Percentiles rank a stretch among this genome's conserved stretches.
Conservation (phyloP, 129 eudicot genomes). For the Mikania micrantha region DNA sequence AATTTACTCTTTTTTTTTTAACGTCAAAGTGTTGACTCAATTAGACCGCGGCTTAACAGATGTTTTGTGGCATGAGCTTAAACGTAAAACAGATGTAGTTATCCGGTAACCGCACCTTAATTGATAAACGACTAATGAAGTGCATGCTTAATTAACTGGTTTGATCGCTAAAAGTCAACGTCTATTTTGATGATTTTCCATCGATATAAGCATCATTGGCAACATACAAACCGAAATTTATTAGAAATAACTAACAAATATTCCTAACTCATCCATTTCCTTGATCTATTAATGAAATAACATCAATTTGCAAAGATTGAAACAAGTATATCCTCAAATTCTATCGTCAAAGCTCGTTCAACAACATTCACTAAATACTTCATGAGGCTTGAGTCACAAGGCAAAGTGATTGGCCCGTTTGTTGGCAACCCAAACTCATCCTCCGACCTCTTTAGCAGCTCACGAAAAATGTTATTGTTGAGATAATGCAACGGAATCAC, state of each 20-base stretch:
- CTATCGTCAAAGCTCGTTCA: slow-evolving; percentile 23
- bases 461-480: slow-evolving; percentile 31
- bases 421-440: slow-evolving; percentile 59
- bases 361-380: slow-evolving; percentile 21
- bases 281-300: slow-evolving; percentile 15
- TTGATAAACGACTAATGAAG: no score
- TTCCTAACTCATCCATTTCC: slow-evolving; percentile 1
- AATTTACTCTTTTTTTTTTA: no score
- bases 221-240: background rate
- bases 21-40: no score
- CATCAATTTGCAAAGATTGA: slow-evolving; percentile 27
- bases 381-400: slow-evolving; percentile 39
- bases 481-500: slow-evolving; percentile 43
- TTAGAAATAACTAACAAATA: slow-evolving; percentile 12
- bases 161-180: no score
- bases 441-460: slow-evolving; percentile 48
- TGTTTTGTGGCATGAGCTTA: no score
- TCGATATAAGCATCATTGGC: no score
- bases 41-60: no score
- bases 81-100: no score
- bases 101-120: no score
- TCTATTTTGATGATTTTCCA: no score
- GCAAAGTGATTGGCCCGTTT: slow-evolving; percentile 43
- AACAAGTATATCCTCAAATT: slow-evolving; percentile 27
- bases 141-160: no score